Conservation (phyloP, 345 rosid species). For the Ailanthus altissimus region DNA sequence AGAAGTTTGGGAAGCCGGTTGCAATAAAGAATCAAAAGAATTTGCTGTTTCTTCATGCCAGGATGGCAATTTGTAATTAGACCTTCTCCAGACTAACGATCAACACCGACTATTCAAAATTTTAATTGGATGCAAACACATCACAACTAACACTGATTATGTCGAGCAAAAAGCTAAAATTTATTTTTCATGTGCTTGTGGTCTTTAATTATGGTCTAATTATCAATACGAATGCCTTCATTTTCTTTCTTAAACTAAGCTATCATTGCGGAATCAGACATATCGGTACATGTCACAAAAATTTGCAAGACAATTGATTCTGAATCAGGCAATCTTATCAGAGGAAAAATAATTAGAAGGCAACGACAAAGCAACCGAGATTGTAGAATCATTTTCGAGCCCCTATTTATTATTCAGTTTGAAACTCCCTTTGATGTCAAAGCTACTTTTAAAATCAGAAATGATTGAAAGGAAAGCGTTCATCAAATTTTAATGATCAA, state of each 20-base stretch:
- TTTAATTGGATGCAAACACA: not conserved
- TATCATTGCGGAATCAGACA: not conserved
- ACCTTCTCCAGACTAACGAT: not conserved
- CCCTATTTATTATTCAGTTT: not conserved
- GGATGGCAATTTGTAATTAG: constrained; percentile 1
- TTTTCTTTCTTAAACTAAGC: constrained; percentile 1
- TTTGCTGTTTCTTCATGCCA: not conserved
- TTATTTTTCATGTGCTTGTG: not conserved
- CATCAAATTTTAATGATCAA: not conserved
- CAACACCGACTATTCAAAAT: not conserved
- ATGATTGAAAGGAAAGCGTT: not conserved
- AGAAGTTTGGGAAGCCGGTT: not conserved
- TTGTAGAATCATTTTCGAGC: constrained; percentile 28
- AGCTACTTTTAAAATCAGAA: constrained; percentile 4
- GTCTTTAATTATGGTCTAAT: not conserved
- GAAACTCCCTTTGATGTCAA: constrained; percentile 15
- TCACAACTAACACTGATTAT: not conserved
- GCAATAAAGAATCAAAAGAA: not conserved
- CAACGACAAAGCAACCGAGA: constrained; percentile 28
- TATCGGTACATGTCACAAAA: not conserved
- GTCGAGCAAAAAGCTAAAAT: not conserved
- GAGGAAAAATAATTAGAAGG: constrained; percentile 26
- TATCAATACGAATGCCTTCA: not conserved
- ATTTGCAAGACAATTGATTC: not conserved
- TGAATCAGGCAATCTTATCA: constrained; percentile 25